Percentiles rank a stretch among this genome's conserved stretches.
These are phyloP conservation scores for Backusella liffmaniae DNA, from an alignment of 192 early-diverging fungal genomes.

Conservation along the genomic window DNA sequence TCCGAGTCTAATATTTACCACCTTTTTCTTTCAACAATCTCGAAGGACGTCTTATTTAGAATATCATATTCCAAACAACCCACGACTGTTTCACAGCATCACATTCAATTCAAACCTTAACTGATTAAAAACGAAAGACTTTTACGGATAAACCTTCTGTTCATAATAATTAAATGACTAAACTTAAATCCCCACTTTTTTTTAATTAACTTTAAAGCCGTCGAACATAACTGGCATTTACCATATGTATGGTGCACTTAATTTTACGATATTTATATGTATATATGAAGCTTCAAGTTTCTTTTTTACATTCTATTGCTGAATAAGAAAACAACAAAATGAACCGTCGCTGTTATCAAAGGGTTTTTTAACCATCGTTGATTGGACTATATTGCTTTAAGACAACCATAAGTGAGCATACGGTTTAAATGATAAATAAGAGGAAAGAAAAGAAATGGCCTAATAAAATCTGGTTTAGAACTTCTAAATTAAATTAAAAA, in stretches of 20 bases:
- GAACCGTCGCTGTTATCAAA: too few species aligned
- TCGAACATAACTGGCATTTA: not conserved
- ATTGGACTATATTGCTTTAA: too few species aligned
- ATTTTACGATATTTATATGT: not conserved
- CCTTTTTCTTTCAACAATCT: not conserved
- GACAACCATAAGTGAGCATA: too few species aligned
- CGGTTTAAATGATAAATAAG: not conserved
- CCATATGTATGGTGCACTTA: not conserved
- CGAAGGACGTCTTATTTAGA: not conserved
- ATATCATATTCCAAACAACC: not conserved
- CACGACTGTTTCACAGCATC: constrained; percentile 4
- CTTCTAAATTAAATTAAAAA: not conserved
- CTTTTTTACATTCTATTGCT: too few species aligned
- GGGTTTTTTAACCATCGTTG: too few species aligned
- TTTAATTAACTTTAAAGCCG: not conserved
- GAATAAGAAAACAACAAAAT: too few species aligned
- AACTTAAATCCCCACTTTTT: not conserved
- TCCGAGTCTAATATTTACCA: not conserved
- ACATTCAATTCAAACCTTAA: not conserved
- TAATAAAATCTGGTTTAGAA: not conserved
- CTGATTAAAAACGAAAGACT: not conserved
- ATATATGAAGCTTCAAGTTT: too few species aligned
- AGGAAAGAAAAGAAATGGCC: not conserved
- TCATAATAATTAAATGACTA: not conserved
- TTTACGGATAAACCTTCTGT: not conserved